Base-by-base conservation (phyloP, 176 grass and related monocot species). In the Saccharum spontaneum region DNA sequence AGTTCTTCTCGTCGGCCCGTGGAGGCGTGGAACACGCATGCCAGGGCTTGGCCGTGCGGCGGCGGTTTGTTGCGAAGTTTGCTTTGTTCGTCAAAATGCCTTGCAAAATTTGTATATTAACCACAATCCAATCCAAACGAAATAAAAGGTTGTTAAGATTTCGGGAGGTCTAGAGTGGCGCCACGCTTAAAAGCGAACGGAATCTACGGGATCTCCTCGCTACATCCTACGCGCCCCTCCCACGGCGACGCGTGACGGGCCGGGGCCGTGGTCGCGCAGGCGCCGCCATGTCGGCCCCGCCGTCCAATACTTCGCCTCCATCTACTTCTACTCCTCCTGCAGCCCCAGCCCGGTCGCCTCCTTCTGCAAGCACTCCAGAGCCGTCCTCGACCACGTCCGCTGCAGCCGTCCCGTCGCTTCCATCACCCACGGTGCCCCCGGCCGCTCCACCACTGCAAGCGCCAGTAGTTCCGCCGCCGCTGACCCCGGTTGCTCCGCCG, bases 161-260 rank as follows among this genome's bases (percentile, higher is more conserved):
- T 74, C 8, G 0, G 7, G 1, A 49, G 15, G 14, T 46, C 28
- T 0, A 75, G 24, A 49, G 24, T 73, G 71, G 71, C 71, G 71
- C 71, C 71, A 75, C 44, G 71, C 71, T 75, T 75, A 75, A 75
- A 75, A 75, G 15, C 71, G 23, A 46, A 17, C 45, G 71, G 26
- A 20, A 6, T 50, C 44, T 30, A 26, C 71, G 41, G 43, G 71
- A 5, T 48, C 71, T 61, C 57, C 23, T 16, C 44, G 43, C 71
- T 73, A 17, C 24, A 30, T 10, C n/a, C 59, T 10, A 10, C n/a
- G 2, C 54, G 54, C 55, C 55, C 10, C 71, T 50, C 72, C 26
- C 72, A 33, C 26, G 72, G 72, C 72, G 72, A 52, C 72, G 72
- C 72, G 71, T 74, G 71, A 74, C 71, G 69, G 4, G 28, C 28